Percentiles rank a stretch among this genome's conserved stretches.
phyloP scores from a whole-genome alignment of 306 rosid species.

The Quercus alba region DNA sequence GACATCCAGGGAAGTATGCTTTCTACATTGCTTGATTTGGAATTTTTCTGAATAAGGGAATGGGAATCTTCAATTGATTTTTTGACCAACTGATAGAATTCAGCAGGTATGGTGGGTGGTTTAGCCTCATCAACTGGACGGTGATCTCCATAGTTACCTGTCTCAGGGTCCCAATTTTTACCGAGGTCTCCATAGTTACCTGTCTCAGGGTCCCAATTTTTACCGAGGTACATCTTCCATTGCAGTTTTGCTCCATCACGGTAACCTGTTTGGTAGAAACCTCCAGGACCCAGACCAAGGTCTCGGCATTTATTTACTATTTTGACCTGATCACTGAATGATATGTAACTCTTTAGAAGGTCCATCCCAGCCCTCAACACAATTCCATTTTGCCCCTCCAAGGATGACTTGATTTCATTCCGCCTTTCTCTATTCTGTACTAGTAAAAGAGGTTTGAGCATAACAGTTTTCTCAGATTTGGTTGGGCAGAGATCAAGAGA shows the following conservation, averaged over 20 bases:
- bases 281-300: slow-evolving; percentile 62
- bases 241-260: slow-evolving; percentile 48
- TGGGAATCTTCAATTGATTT: slow-evolving; percentile 43
- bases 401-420: slow-evolving; percentile 25
- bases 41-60: slow-evolving; percentile 14
- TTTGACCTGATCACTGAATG: slow-evolving; percentile 44
- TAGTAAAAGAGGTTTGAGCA: slow-evolving; percentile 34
- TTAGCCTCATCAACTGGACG: slow-evolving; percentile 48
- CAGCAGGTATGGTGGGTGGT: slow-evolving; percentile 53
- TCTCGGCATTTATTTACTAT: slow-evolving; percentile 50
- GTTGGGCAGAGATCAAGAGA: slow-evolving; percentile 57
- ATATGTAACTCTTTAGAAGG: slow-evolving; percentile 41
- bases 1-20: slow-evolving; percentile 35
- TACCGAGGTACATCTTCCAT: slow-evolving; percentile 83
- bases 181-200: slow-evolving; percentile 63
- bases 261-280: slow-evolving; percentile 83
- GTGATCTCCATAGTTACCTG: slow-evolving; percentile 32
- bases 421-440: slow-evolving; percentile 44
- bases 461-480: not conserved
- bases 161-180: slow-evolving; percentile 78
- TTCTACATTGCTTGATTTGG: slow-evolving; percentile 10
- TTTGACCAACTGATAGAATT: slow-evolving; percentile 36
- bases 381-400: not conserved
- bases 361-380: slow-evolving; percentile 62
- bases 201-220: slow-evolving; percentile 75